Evolutionary conservation across 495 filamentous ascomycete genomes (phyloP).

Genomic region (Aspergillus sclerotiicarbonarius): DNA sequence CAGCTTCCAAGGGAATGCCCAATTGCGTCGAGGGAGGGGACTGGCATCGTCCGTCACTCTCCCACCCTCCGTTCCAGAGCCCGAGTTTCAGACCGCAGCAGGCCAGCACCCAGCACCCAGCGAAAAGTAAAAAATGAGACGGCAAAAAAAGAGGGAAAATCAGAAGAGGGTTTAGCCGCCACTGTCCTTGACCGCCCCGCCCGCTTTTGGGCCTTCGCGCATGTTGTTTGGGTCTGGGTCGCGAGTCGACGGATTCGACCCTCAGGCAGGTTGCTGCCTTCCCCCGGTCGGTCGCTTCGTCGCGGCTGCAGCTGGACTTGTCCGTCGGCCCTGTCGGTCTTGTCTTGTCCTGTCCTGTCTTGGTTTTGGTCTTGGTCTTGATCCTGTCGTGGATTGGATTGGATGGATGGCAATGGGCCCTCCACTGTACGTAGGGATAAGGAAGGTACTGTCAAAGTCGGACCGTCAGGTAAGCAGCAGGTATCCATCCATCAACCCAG

Average conservation of each 20-base stretch:
- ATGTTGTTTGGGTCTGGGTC: constrained; percentile 10
- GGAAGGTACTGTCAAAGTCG: background rate
- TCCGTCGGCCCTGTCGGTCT: constrained; percentile 1
- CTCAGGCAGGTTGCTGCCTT: background rate
- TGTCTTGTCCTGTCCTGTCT: too few species aligned
- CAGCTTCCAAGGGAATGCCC: constrained; percentile 15
- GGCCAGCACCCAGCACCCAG: background rate
- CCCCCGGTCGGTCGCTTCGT: background rate
- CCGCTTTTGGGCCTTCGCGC: constrained; percentile 27
- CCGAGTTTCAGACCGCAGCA: constrained; percentile 16
- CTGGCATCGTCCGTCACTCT: background rate
- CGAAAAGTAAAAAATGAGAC: constrained; percentile 6
- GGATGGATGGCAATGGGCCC: background rate
- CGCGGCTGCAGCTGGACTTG: constrained; percentile 17
- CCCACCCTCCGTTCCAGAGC: constrained; percentile 15
- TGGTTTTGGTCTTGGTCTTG: too few species aligned
- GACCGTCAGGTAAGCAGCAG: background rate
- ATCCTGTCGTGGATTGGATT: background rate
- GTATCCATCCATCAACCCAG: background rate
- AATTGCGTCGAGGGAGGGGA: background rate
- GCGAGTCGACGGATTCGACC: constrained; percentile 1
- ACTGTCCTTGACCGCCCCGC: constrained; percentile 16
- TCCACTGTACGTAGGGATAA: background rate
- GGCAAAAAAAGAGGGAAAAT: constrained; percentile 7
- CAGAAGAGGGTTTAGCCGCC: constrained; percentile 16